Evolutionary conservation across 2,329 filamentous ascomycete genomes (phyloP), one percentile per base, ranked within the genome.

Genomic region (Cryphonectria carpinicola): DNA sequence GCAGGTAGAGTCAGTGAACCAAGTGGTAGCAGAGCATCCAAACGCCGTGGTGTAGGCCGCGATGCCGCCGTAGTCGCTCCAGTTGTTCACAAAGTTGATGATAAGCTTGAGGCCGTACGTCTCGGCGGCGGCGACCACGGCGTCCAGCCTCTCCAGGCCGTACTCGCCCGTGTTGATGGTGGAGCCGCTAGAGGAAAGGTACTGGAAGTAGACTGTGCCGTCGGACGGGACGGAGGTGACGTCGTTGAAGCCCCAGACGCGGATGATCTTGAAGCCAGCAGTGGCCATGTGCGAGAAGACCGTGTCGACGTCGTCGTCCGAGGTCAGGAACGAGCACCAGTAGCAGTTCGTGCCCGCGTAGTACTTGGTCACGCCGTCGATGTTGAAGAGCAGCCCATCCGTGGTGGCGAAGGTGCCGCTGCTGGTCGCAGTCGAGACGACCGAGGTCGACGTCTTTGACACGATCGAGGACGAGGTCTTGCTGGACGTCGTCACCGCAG

Each of bases 11-110:
- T 86, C 85, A 28, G 84, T 87, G 79, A 89, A 92, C 84, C 88
- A 92, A 8, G 81, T 80, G 19, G 81, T 82, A 69, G 86, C 81
- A 68, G 77, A 80, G 35, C 86, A 87, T 41, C 88, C 88, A 73
- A 89, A 91, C 10, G 86, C 87, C 10, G 79, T 82, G 58, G 85
- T 84, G 76, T 91, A 92, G 13, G 88, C 87, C 19, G 82, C 81
- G 77, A 92, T 92, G 43, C 90, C 90, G 25, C 89, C 90, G 43
- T 90, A 91, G 75, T 92, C 90, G 58, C 82, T 81, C 89, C 89
- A 92, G 79, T 92, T 89, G 79, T 92, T 92, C 62, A 91, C 87
- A 49, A 90, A 88, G 74, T 88, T 86, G 77, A 90, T 86, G 73
- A 92, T 89, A 19, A 92, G 80, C 77, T 90, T 90, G 75, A 92